Conservation (phyloP, 768 basidiomycete species). For the Tulasnella sp. region DNA sequence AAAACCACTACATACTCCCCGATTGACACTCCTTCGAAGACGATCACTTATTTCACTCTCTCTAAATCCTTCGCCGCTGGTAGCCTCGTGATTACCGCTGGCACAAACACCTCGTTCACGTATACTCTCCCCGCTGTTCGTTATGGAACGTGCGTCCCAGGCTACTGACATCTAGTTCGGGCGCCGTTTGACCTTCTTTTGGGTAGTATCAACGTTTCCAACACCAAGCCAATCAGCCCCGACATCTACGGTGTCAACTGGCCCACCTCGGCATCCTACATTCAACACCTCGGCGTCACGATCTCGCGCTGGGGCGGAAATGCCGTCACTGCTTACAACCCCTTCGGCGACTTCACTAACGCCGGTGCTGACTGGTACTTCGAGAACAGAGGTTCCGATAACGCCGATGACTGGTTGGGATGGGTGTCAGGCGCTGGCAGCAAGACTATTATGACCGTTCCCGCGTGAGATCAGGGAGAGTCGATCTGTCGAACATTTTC, state of each 20-base stretch:
- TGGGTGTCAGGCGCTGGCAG: slow-evolving; percentile 50
- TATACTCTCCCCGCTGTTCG: slow-evolving; percentile 47
- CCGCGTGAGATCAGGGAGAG: slow-evolving; percentile 45
- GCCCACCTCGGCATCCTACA: slow-evolving; percentile 48
- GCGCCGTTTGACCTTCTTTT: neutral
- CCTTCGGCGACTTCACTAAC: slow-evolving; percentile 25
- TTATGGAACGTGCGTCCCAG: slow-evolving; percentile 41
- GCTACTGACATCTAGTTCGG: neutral
- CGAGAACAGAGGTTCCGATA: slow-evolving; percentile 47
- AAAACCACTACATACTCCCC: slow-evolving; percentile 44
- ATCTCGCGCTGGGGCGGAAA: slow-evolving; percentile 53
- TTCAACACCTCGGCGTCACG: slow-evolving; percentile 49
- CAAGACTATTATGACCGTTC: slow-evolving; percentile 47
- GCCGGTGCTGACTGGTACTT: slow-evolving; percentile 50
- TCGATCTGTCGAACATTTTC: neutral
- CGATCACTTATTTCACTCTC: slow-evolving; percentile 51
- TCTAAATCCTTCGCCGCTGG: slow-evolving; percentile 44
- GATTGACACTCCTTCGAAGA: slow-evolving; percentile 47
- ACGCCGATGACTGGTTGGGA: slow-evolving; percentile 48
- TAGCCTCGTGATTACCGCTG: slow-evolving; percentile 45
- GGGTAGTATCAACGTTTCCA: slow-evolving; percentile 41
- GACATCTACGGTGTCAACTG: slow-evolving; percentile 56
- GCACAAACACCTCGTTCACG: slow-evolving; percentile 41
- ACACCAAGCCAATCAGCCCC: slow-evolving; percentile 45
- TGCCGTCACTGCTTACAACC: slow-evolving; percentile 29